phyloP scores from a whole-genome alignment of 2,329 filamentous ascomycete genomes.

The Xylaria digitata region DNA sequence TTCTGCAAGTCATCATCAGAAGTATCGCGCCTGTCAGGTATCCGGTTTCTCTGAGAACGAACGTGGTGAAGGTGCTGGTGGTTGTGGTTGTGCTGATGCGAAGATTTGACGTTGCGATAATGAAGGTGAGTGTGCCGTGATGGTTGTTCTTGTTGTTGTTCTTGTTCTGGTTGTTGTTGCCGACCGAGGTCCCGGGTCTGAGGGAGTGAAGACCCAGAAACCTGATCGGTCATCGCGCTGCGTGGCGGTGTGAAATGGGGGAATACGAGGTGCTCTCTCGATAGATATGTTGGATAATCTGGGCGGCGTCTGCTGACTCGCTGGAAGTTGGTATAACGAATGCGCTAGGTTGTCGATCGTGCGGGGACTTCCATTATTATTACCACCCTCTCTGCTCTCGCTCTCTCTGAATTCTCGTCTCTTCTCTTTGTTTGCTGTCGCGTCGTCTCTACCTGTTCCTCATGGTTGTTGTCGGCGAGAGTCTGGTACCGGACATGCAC shows the following conservation, averaged over 20 bases:
- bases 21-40: conserved; percentile 41
- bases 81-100: conserved; percentile 40
- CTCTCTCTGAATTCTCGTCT: conserved; percentile 27
- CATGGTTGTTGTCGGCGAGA: conserved; percentile 44
- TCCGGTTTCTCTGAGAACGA: conserved; percentile 45
- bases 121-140: conserved; percentile 50
- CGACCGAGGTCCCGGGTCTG: conserved; percentile 55
- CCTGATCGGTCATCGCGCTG: conserved; percentile 58
- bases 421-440: conserved; percentile 38
- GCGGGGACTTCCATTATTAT: conserved; percentile 48
- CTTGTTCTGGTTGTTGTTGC: conserved; percentile 31
- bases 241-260: conserved; percentile 52
- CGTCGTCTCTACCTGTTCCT: conserved; percentile 46
- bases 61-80: conserved; percentile 49
- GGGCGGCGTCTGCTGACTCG: conserved; percentile 47
- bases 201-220: conserved; percentile 61
- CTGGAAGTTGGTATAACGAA: conserved; percentile 44
- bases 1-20: conserved; percentile 21
- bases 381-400: conserved; percentile 36
- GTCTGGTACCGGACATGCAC: conserved; percentile 39
- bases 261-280: conserved; percentile 50
- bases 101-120: conserved; percentile 38
- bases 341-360: conserved; percentile 49
- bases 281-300: conserved; percentile 44
- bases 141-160: conserved; percentile 19